Conservation (phyloP, 73 alveolate species). For the Paramecium sexaurelia region DNA sequence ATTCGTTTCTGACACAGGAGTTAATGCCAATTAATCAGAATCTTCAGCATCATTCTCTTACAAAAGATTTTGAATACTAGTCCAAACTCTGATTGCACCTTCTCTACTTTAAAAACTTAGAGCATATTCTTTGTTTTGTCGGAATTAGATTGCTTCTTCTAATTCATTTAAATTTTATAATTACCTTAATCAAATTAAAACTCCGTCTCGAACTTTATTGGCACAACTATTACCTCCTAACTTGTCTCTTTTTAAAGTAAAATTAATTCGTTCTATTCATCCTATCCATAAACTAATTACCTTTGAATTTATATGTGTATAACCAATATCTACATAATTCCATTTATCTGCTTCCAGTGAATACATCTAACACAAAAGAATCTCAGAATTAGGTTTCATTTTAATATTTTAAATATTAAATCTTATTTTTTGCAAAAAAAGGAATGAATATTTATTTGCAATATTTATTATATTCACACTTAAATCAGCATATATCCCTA, state of each 20-base stretch:
- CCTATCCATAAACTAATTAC: not conserved
- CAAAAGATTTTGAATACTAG: not conserved
- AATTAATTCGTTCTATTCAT: not conserved
- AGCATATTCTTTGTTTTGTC: not conserved
- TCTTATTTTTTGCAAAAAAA: not conserved
- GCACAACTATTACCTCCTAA: not conserved
- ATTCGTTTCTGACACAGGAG: slow-evolving; percentile 18
- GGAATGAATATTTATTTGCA: not conserved
- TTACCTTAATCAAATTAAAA: not conserved
- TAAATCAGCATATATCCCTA: too few species aligned
- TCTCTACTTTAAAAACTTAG: slow-evolving; percentile 25
- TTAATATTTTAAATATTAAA: slow-evolving; percentile 7
- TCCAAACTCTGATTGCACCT: slow-evolving; percentile 22
- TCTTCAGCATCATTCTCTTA: not conserved
- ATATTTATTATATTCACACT: not conserved
- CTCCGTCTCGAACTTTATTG: not conserved
- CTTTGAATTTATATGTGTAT: not conserved
- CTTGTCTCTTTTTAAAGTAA: not conserved
- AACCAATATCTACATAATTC: slow-evolving; percentile 29
- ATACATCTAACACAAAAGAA: not conserved
- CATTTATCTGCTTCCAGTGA: not conserved
- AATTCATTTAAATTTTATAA: not conserved
- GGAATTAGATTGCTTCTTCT: slow-evolving; percentile 29
- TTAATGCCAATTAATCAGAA: not conserved
- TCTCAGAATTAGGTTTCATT: not conserved